Base-by-base conservation (phyloP, 2,329 filamentous ascomycete genomes). In the Trichoderma citrinoviride region DNA sequence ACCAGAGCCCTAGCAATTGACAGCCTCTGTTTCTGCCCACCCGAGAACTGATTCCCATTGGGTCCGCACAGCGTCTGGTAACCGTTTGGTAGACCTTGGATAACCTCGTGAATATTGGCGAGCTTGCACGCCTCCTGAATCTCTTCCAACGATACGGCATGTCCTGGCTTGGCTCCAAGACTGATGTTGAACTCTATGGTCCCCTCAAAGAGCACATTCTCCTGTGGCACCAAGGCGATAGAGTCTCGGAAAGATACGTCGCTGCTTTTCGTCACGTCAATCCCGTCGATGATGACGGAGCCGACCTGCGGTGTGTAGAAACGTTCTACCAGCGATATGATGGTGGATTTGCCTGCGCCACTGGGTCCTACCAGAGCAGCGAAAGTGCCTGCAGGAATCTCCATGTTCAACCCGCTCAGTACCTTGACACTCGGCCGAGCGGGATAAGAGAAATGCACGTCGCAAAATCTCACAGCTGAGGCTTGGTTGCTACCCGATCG, bases 21-120 rank as follows among this genome's bases (percentile, higher is more conserved):
- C 19, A 92, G 72, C 2, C 89, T 81, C 72, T 92, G 90, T 7
- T 85, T 85, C 72, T 92, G 90, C 0, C 90, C 90, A 7, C 89
- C 89, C 0, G 87, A 90, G 3, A 92, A 74, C 21, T 85, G 80
- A 0, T 85, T 85, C 7, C 88, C 88, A 62, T 88, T 86, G 19
- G 87, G 85, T 7, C 90, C 80, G 7, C 85, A 75, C 40, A 79
- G 77, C 0, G 85, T 87, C 6, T 86, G 74, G 67, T 87, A 87
- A 0, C 85, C 85, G 23, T 86, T 75, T 0, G 85, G 85, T 10
- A 89, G 72, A 0, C 75, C 74, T 37, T 76, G 72, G 58, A 89
- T 85, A 15, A 82, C 82, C 1, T 87, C 85, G 70, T 88, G 84
- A 23, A 90, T 87, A 70, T 87, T 86, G n/a, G 87, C 87, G 15